Evolutionary conservation across 2,329 filamentous ascomycete species (phyloP).

Genomic region (Trichoderma sp.): DNA sequence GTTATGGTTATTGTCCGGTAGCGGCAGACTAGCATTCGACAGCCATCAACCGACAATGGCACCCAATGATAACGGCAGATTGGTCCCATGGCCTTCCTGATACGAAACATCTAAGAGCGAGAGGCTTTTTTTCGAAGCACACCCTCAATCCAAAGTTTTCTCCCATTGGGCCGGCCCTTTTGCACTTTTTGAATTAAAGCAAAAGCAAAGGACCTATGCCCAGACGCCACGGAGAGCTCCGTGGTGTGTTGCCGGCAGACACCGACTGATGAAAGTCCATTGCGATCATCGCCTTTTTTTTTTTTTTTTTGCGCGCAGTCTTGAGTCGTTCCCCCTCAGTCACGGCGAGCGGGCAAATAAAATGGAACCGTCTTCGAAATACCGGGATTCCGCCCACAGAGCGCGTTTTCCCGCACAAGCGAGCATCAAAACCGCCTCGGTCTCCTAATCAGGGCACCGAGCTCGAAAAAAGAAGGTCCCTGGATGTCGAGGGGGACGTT

Average conservation of each 20-base stretch:
- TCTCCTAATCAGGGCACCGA: conserved; percentile 9
- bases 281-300: background rate
- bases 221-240: background rate
- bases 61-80: background rate
- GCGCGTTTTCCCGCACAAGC: background rate
- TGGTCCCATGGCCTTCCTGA: conserved; percentile 1
- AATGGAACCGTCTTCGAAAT: conserved; percentile 10
- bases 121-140: background rate
- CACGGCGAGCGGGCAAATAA: background rate
- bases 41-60: background rate
- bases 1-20: conserved; percentile 17
- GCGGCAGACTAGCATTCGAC: conserved; percentile 11
- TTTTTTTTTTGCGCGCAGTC: background rate
- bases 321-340: background rate
- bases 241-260: background rate
- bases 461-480: background rate
- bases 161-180: conserved; percentile 8
- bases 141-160: background rate
- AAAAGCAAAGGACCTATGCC: background rate
- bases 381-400: conserved; percentile 5
- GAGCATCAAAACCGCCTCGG: background rate
- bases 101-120: background rate
- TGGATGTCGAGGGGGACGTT: background rate
- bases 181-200: background rate
- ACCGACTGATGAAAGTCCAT: background rate